Evolutionary conservation across 768 basidiomycete genomes (phyloP), one percentile per base, ranked within the genome.

Genomic region (Vishniacozyma victoriae): DNA sequence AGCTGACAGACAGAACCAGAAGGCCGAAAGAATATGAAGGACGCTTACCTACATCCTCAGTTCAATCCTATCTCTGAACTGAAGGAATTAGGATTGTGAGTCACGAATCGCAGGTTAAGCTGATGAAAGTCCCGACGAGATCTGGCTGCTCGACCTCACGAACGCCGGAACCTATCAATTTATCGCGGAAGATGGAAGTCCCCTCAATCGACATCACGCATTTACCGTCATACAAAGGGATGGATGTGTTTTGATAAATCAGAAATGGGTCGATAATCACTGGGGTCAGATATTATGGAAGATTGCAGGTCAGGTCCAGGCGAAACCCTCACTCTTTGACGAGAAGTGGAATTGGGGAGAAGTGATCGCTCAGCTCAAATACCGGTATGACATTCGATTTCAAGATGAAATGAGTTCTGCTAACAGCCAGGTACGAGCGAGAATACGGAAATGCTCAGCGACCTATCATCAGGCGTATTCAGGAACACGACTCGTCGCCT

Each of bases 261-360:
- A 81, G 54, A 71, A 76, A 19, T 99, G 95, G 95, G 82, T 95
- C 1, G 80, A 85, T 42, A 96, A 96, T 60, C 91, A 95, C 59
- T 99, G 90, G 87, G 70, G 74, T 9, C 73, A 91, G 37, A 81
- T 97, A 24, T 77, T 99, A 3, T 99, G 95, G 95, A 99, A 99
- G 73, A 73, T 95, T 18, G 88, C 90, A 3, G 85, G 87, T 12
- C 81, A 89, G 78, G 84, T 82, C 1, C 75, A 78, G 27, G 76
- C 90, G 1, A 82, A 87, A 49, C 90, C 91, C 3, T 69, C 77
- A 20, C 73, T 76, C 33, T 62, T 65, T 12, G 82, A 82, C 61
- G 72, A 78, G 38, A 74, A 76, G 41, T 99, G 93, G 90, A 82
- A 79, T 55, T 95, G 86, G 83, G 67, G 74, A 11, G 86, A 87